Conservation (phyloP, 2,329 filamentous ascomycete species). For the Microdochium bolleyi region DNA sequence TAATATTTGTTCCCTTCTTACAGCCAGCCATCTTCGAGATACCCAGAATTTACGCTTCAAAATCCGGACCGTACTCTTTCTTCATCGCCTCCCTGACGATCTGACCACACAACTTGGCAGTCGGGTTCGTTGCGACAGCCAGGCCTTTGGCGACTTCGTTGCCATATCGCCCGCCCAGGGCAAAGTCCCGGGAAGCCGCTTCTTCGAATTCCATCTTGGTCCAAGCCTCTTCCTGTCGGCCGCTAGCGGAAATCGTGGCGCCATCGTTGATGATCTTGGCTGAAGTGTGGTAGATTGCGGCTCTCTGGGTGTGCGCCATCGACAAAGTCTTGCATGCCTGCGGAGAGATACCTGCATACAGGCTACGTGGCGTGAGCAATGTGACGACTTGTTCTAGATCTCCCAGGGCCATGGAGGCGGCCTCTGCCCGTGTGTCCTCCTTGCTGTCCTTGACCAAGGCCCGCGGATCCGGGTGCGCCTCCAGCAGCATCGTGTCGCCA, state of each 20-base stretch:
- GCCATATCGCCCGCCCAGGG: constrained; percentile 56
- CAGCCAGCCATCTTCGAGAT: neutral
- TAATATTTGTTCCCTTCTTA: neutral
- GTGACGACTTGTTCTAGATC: constrained; percentile 52
- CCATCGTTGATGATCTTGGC: constrained; percentile 37
- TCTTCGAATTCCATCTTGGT: constrained; percentile 50
- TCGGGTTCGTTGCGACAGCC: constrained; percentile 59
- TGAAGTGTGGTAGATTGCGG: constrained; percentile 53
- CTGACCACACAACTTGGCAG: constrained; percentile 60
- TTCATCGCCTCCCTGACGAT: constrained; percentile 64
- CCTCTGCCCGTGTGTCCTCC: constrained; percentile 25
- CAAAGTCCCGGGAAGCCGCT: constrained; percentile 54
- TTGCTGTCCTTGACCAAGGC: constrained; percentile 31
- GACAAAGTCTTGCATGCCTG: constrained; percentile 59
- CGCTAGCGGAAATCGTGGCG: constrained; percentile 25
- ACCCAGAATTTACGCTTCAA: constrained; percentile 23
- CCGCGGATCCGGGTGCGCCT: constrained; percentile 25
- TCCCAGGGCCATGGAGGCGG: constrained; percentile 32
- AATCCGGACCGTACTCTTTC: constrained; percentile 54
- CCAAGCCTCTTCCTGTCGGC: constrained; percentile 40
- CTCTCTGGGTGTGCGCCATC: constrained; percentile 65
- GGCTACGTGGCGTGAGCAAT: constrained; percentile 45
- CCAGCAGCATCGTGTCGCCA: constrained; percentile 49
- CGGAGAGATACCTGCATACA: constrained; percentile 48
- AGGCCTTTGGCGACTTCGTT: constrained; percentile 58